Conservation (phyloP, 495 filamentous ascomycete species). For the Bathelium albidoporum region DNA sequence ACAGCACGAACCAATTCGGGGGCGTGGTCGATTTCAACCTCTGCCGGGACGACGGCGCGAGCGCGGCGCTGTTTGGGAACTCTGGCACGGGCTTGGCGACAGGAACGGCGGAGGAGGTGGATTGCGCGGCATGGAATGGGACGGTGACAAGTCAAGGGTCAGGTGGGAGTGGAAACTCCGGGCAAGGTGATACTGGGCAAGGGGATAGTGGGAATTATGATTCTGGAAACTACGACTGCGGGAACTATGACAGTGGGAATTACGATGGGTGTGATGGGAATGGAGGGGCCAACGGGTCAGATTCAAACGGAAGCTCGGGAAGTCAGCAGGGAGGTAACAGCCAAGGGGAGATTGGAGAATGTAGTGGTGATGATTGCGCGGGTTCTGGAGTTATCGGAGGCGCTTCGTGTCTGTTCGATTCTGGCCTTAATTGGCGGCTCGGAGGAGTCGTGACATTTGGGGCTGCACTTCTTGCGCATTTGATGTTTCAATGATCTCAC, state of each 20-base stretch:
- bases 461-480: background rate
- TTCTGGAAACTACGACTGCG: conserved; percentile 1
- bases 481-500: background rate
- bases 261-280: conserved; percentile 2
- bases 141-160: conserved; percentile 2
- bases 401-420: background rate
- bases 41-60: conserved; percentile 29
- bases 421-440: background rate
- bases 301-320: background rate
- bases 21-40: conserved; percentile 33
- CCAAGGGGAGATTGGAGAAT: background rate
- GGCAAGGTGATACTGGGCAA: conserved; percentile 1
- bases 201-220: conserved; percentile 5
- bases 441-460: background rate
- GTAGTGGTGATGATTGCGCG: background rate
- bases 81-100: conserved; percentile 22
- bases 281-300: background rate
- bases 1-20: conserved; percentile 25
- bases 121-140: conserved; percentile 17
- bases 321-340: background rate
- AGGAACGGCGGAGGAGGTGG: conserved; percentile 24
- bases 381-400: background rate
- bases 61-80: conserved; percentile 26
- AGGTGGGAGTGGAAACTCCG: background rate
- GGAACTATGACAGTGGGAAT: conserved; percentile 1